phyloP scores from a whole-genome alignment of 768 basidiomycete species.

The Phaeolepiota aurea region DNA sequence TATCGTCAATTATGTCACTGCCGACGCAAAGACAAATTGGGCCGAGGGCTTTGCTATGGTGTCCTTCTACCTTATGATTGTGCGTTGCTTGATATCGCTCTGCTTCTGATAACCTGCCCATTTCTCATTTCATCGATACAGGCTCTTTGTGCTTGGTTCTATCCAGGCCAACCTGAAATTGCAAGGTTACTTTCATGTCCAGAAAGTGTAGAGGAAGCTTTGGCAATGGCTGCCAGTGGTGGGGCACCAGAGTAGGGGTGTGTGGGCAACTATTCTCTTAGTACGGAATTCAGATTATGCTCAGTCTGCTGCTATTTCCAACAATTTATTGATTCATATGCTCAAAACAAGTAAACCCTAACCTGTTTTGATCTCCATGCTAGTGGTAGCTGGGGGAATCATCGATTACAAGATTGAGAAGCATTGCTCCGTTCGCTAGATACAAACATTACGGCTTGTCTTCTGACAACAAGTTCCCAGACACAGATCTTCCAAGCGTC shows the following conservation, averaged over 20 bases:
- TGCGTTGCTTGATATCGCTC: conserved; percentile 11
- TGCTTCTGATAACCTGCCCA: conserved; percentile 2
- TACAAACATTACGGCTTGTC: too few relatives aligned
- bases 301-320: too few relatives aligned
- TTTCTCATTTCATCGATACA: too few relatives aligned
- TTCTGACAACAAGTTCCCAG: conserved; percentile 23
- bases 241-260: too few relatives aligned
- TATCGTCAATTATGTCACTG: conserved; percentile 74
- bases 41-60: conserved; percentile 63
- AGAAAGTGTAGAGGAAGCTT: conserved; percentile 25
- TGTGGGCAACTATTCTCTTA: too few relatives aligned
- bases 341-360: too few relatives aligned
- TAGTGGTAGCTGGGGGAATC: too few relatives aligned
- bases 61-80: conserved; percentile 62
- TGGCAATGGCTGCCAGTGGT: conserved; percentile 13
- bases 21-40: conserved; percentile 76
- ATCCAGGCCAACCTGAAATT: conserved; percentile 47
- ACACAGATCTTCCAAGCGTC: conserved; percentile 41
- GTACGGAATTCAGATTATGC: too few relatives aligned
- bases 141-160: conserved; percentile 65
- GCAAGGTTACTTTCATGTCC: conserved; percentile 30
- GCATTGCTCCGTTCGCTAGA: too few relatives aligned
- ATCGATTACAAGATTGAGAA: too few relatives aligned
- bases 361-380: too few relatives aligned
- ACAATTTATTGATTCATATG: too few relatives aligned